Evolutionary conservation across 768 basidiomycete genomes (phyloP).

Genomic region (Kondoa subrosea): DNA sequence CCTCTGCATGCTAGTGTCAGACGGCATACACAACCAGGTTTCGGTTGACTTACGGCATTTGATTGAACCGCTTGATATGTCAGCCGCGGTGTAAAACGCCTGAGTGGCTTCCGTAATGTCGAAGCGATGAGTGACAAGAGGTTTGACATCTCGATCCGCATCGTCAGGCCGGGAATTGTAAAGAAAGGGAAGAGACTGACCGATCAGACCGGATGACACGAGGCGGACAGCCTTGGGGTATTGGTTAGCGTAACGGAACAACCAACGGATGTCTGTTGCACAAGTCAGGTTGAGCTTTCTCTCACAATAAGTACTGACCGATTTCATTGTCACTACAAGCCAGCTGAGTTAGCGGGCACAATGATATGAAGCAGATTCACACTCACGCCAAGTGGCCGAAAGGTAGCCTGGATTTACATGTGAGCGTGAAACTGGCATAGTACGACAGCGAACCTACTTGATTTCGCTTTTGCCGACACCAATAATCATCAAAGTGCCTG

Average conservation of each 20-base stretch:
- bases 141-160: slow-evolving; percentile 34
- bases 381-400: slow-evolving; percentile 9
- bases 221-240: slow-evolving; percentile 33
- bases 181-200: slow-evolving; percentile 24
- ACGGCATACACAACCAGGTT: no score
- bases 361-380: not conserved
- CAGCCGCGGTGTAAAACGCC: slow-evolving; percentile 32
- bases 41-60: no score
- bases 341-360: not conserved
- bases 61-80: slow-evolving; percentile 1
- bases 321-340: slow-evolving; percentile 29
- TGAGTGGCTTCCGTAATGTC: slow-evolving; percentile 32
- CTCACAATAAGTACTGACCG: slow-evolving; percentile 31
- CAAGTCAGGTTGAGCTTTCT: slow-evolving; percentile 22
- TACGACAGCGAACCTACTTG: no score
- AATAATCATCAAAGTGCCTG: slow-evolving; percentile 35
- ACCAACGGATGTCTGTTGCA: slow-evolving; percentile 32
- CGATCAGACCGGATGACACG: slow-evolving; percentile 20
- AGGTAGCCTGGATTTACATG: no score
- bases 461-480: slow-evolving; percentile 33
- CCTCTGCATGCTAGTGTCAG: no score
- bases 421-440: no score
- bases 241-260: slow-evolving; percentile 35
- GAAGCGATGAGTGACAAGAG: slow-evolving; percentile 37
- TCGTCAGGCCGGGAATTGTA: slow-evolving; percentile 31